Base-by-base conservation (phyloP, 192 early-diverging fungal species). In the Entomortierella parvispora region DNA sequence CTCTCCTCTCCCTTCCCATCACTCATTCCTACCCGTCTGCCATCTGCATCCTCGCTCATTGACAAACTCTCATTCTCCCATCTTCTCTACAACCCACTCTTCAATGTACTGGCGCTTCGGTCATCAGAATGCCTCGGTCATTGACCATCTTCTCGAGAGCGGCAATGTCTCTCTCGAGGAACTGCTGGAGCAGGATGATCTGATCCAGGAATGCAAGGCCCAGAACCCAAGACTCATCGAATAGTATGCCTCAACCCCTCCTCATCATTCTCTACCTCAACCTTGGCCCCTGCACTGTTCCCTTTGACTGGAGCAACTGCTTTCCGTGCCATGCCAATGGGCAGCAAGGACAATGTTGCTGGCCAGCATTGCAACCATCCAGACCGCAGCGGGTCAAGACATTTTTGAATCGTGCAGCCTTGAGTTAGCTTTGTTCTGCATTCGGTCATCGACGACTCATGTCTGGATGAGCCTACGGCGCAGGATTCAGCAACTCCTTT, bases 81-180 rank as follows among this genome's bases (percentile, higher is more conserved):
- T 33, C 8, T 28, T 31, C 37, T 63, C 32, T 34, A 53, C 29
- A 40, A 8, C 53, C 45, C 9, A n/a, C n/a, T 0, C 31, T 9
- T 3, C 54, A 56, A 96, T 96, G 94, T 93, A 94, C 81, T 96
- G 94, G 94, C 90, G 95, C 47, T 97, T 98, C 71, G 96, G 97
- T 14, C 93, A 95, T 71, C 92, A 95, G 78, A 90, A 91, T 75
- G 87, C 93, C 54, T 97, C 96, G 45, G 92, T 92, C 61, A 92
- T 99, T 57, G 95, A 96, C 85, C 90, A 89, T 67, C 83, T 98
- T 71, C 88, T 99, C 37, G 96, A 97, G 45, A 94, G 93, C 65
- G 93, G 94, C 58, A 94, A 93, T 71, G 76, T 95, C 57, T 93
- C 93, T 18, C 85, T 98, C 33, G 93, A 96, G 48, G 96, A 98